Percentiles rank a stretch among this genome's conserved stretches.
Evolutionary conservation across 2,329 filamentous ascomycete genomes (phyloP).

Genomic region (Verticillium alfalfae): DNA sequence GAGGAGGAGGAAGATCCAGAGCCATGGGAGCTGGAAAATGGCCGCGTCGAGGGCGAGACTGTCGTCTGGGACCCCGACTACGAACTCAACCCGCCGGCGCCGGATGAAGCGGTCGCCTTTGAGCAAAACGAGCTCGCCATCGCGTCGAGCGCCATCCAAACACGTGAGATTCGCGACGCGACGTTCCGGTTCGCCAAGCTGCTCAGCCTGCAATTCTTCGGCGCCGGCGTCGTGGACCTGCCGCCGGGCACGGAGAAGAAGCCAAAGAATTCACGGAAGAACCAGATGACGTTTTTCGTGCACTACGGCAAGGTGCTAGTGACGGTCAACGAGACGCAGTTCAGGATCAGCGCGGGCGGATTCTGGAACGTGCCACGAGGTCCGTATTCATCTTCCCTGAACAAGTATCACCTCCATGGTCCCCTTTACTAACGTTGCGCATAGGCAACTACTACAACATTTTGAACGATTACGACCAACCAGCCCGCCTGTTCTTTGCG

Average conservation of each 20-base stretch:
- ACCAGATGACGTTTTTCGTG: conserved; percentile 97
- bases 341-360: conserved; percentile 80
- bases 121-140: conserved; percentile 52
- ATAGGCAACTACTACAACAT: conserved; percentile 93
- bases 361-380: conserved; percentile 94
- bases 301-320: conserved; percentile 78
- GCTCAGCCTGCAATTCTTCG: conserved; percentile 78
- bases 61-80: conserved; percentile 57
- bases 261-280: conserved; percentile 86
- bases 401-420: conserved; percentile 51
- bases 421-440: conserved; percentile 4
- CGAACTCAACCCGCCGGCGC: conserved; percentile 45
- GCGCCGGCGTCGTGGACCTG: conserved; percentile 83
- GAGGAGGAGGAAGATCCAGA: conserved; percentile 52
- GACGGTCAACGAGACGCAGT: conserved; percentile 67
- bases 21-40: conserved; percentile 66
- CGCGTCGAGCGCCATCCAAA: conserved; percentile 48
- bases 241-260: conserved; percentile 79
- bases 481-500: conserved; percentile 83
- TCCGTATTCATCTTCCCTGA: conserved; percentile 65
- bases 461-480: conserved; percentile 66
- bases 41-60: conserved; percentile 58
- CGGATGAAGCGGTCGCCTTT: conserved; percentile 50
- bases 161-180: conserved; percentile 54
- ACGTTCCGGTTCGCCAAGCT: conserved; percentile 88